Evolutionary conservation across 2,329 filamentous ascomycete species (phyloP).

Genomic region (Talaromyces sp.): DNA sequence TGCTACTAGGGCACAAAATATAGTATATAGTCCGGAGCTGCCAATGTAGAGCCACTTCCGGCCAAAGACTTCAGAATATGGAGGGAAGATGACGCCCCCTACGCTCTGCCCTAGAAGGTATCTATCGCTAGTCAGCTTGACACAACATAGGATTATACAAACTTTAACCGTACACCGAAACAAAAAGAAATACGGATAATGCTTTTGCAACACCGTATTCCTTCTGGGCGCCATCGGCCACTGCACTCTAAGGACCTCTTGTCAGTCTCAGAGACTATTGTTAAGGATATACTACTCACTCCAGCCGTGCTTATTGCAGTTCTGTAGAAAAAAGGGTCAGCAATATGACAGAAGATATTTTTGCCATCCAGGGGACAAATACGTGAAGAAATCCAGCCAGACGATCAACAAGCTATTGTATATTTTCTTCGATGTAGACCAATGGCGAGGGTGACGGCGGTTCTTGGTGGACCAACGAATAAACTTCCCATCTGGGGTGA

Average conservation of each 20-base stretch:
- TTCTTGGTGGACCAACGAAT: slow-evolving; percentile 28
- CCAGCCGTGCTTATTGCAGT: slow-evolving; percentile 33
- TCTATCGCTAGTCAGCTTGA: slow-evolving; percentile 12
- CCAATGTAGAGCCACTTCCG: slow-evolving; percentile 33
- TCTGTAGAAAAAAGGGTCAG: slow-evolving; percentile 17
- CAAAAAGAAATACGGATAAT: slow-evolving; percentile 28
- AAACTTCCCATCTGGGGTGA: slow-evolving; percentile 25
- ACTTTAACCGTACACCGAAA: slow-evolving; percentile 19
- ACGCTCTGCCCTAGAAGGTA: slow-evolving; percentile 31
- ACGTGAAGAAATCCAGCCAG: slow-evolving; percentile 31
- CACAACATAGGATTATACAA: slow-evolving; percentile 3
- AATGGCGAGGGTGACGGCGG: slow-evolving; percentile 29
- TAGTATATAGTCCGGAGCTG: slow-evolving; percentile 24
- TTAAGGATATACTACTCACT: slow-evolving; percentile 18
- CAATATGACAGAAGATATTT: neutral
- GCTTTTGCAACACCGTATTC: slow-evolving; percentile 24
- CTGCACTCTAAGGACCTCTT: slow-evolving; percentile 20
- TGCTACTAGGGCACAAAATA: slow-evolving; percentile 36
- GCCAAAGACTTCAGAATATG: slow-evolving; percentile 35
- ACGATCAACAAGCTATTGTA: slow-evolving; percentile 26
- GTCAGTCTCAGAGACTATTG: neutral
- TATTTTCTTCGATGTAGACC: slow-evolving; percentile 22
- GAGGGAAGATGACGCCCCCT: slow-evolving; percentile 31
- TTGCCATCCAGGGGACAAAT: slow-evolving; percentile 5
- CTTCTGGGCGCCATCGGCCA: slow-evolving; percentile 21